phyloP scores from a whole-genome alignment of 306 rosid genomes.

The Acacia melanoxylon region DNA sequence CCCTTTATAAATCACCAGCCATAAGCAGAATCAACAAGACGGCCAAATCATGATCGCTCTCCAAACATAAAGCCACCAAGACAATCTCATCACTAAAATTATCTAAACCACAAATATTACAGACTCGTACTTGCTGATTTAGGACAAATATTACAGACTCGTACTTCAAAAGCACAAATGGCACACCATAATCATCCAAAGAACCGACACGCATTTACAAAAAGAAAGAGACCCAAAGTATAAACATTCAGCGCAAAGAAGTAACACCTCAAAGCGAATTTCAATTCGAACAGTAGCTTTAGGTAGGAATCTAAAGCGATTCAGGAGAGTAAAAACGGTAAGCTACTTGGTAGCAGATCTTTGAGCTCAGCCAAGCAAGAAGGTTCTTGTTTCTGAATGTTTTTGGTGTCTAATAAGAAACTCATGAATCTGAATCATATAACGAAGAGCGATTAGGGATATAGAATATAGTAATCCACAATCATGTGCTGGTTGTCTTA shows the following conservation, averaged over 20 bases:
- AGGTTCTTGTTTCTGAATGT: not conserved
- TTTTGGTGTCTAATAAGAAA: not conserved
- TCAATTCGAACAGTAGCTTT: not conserved
- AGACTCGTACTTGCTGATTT: not conserved
- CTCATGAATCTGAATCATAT: slow-evolving; percentile 1
- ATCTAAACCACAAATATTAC: not conserved
- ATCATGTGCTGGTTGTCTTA: slow-evolving; percentile 37
- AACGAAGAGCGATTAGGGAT: not conserved
- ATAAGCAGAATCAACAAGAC: slow-evolving; percentile 34
- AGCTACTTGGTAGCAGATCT: slow-evolving; percentile 34
- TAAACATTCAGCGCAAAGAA: not conserved
- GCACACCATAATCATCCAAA: slow-evolving; percentile 1
- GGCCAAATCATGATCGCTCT: slow-evolving; percentile 18
- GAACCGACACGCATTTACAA: slow-evolving; percentile 9
- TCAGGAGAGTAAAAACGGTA: slow-evolving; percentile 3
- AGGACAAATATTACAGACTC: not conserved
- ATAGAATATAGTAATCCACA: slow-evolving; percentile 21
- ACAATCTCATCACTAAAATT: slow-evolving; percentile 3
- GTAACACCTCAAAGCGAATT: slow-evolving; percentile 11
- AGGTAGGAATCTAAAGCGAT: slow-evolving; percentile 23
- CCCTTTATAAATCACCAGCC: slow-evolving; percentile 15
- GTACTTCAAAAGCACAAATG: not conserved
- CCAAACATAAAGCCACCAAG: slow-evolving; percentile 4
- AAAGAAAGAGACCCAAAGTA: not conserved
- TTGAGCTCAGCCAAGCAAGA: slow-evolving; percentile 23